Evolutionary conservation across 2,329 filamentous ascomycete species (phyloP).

Genomic region (Apiospora rasikravindrae): DNA sequence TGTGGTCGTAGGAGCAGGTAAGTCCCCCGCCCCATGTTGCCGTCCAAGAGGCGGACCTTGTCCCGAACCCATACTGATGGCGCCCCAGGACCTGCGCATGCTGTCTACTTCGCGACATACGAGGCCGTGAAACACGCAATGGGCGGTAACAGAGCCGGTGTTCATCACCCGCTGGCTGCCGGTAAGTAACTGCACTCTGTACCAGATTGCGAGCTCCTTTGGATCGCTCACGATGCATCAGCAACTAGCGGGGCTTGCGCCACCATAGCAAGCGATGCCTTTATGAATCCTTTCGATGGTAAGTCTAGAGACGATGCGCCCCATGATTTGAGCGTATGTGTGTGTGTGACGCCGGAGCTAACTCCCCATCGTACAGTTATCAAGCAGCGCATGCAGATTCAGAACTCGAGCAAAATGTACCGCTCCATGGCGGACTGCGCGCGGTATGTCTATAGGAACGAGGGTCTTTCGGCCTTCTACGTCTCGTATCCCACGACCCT

Average conservation of each 20-base stretch:
- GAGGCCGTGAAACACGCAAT: constrained; percentile 96
- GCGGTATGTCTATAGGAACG: constrained; percentile 81
- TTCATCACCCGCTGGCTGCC: constrained; percentile 91
- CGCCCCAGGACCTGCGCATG: constrained; percentile 83
- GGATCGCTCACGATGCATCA: constrained; percentile 42
- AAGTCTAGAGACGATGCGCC: constrained; percentile 39
- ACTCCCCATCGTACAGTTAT: constrained; percentile 68
- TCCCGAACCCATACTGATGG: not conserved
- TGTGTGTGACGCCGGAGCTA: not conserved
- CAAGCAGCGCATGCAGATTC: constrained; percentile 99
- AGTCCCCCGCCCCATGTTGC: constrained; percentile 35
- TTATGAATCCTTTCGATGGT: constrained; percentile 99
- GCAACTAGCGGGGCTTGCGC: constrained; percentile 92
- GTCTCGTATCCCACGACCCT: constrained; percentile 97
- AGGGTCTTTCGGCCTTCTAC: constrained; percentile 93
- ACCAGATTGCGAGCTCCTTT: not conserved
- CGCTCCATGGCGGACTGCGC: constrained; percentile 87
- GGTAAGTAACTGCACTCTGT: constrained; percentile 59
- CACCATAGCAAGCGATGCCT: constrained; percentile 94
- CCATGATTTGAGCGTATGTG: not conserved
- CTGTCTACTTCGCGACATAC: constrained; percentile 98
- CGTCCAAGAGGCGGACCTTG: constrained; percentile 4
- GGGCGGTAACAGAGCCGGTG: constrained; percentile 85
- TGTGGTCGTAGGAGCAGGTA: constrained; percentile 93
- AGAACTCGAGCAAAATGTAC: constrained; percentile 88